phyloP scores from a whole-genome alignment of 257 asterid genomes.

The Capsicum baccatum region DNA sequence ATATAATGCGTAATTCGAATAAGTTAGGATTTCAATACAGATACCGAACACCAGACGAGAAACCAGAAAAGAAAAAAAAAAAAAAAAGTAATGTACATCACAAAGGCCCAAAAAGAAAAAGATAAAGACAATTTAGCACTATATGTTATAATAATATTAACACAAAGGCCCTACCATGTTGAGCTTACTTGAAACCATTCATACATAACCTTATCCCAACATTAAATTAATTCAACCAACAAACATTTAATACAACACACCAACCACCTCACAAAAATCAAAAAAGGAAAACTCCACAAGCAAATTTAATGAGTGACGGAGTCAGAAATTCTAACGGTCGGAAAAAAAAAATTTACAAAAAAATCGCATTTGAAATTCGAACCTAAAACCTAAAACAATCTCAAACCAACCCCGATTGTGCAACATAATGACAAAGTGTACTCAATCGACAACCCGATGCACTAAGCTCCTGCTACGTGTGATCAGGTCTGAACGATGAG shows the following conservation, averaged over 20 bases:
- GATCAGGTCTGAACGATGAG: no score
- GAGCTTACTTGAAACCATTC: neutral
- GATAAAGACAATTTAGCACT: neutral
- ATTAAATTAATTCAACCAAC: slow-evolving; percentile 12
- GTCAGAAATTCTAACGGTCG: neutral
- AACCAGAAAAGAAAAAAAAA: no score
- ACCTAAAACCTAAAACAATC: neutral
- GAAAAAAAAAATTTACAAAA: neutral
- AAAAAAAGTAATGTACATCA: no score
- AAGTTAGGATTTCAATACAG: no score
- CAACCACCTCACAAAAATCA: neutral
- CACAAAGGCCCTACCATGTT: neutral
- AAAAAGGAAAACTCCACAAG: neutral
- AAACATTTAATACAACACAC: neutral
- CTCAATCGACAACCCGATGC: no score
- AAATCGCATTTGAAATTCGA: neutral
- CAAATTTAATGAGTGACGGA: neutral
- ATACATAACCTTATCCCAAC: neutral
- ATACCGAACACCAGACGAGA: no score
- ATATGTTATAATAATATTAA: neutral
- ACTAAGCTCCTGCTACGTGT: no score
- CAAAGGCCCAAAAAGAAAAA: neutral
- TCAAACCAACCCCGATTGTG: slow-evolving; percentile 18
- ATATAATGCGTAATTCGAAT: no score
- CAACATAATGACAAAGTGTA: neutral